Conservation (phyloP, 352 stramenopile species). For the Globisporangium nunn region DNA sequence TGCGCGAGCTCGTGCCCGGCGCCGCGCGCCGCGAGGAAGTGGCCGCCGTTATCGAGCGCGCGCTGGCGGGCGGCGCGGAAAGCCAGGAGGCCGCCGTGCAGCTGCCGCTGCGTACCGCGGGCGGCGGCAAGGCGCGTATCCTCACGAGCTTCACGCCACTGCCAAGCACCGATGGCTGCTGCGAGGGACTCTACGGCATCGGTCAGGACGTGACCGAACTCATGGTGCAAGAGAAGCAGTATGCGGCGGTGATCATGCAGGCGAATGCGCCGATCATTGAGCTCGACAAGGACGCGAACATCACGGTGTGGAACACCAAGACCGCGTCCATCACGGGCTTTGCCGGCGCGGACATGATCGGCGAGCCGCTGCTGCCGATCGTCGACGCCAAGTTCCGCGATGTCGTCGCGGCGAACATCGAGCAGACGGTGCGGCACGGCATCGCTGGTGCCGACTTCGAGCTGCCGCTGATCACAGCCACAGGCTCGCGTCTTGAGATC, state of each 20-base stretch:
- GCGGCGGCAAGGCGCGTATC: conserved; percentile 36
- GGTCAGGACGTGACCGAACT: conserved; percentile 49
- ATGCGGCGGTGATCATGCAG: conserved; percentile 57
- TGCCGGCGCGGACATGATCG: conserved; percentile 33
- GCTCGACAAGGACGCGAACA: conserved; percentile 51
- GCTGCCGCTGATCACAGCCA: conserved; percentile 39
- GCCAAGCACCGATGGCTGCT: conserved; percentile 26
- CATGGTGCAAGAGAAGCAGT: conserved; percentile 36
- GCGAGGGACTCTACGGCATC: conserved; percentile 51
- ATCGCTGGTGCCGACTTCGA: conserved; percentile 49
- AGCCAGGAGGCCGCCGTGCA: conserved; percentile 22
- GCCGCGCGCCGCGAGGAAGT: conserved; percentile 23
- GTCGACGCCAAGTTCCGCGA: conserved; percentile 40
- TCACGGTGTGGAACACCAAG: conserved; percentile 61
- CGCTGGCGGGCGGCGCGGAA: conserved; percentile 2
- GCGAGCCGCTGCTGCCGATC: conserved; percentile 22
- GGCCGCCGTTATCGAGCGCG: conserved; percentile 19
- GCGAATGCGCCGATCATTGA: conserved; percentile 76
- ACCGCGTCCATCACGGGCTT: conserved; percentile 23
- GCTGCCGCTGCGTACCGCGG: conserved; percentile 37
- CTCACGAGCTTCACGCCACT: conserved; percentile 50
- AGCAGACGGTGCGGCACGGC: conserved; percentile 30
- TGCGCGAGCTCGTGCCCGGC: conserved; percentile 34
- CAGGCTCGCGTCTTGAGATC: conserved; percentile 45
- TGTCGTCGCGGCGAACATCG: conserved; percentile 40